These are phyloP conservation scores for Trametes villosa DNA, from an alignment of 768 basidiomycete genomes.

Conservation along the genomic window DNA sequence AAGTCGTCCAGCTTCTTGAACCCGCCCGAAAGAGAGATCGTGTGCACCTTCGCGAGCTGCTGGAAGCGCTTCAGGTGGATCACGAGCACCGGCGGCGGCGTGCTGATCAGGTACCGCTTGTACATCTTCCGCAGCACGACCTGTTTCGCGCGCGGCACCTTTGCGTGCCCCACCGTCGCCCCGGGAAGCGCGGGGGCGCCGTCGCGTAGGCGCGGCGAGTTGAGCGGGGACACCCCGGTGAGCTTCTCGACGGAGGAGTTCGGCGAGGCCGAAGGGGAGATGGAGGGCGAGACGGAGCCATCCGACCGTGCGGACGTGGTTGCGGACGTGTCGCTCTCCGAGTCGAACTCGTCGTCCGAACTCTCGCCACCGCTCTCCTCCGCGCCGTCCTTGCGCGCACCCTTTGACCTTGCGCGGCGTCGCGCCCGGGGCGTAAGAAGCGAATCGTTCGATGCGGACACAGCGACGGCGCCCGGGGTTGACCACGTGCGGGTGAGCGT, in stretches of 20 bases:
- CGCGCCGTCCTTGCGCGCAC: constrained; percentile 1
- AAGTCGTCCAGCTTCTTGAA: constrained; percentile 93
- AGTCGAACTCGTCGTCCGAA: constrained; percentile 31
- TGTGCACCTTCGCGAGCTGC: constrained; percentile 68
- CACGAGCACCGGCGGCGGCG: constrained; percentile 85
- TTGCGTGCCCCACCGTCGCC: constrained; percentile 4
- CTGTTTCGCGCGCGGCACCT: constrained; percentile 52
- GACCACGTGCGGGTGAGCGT: constrained; percentile 4
- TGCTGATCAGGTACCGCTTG: constrained; percentile 92
- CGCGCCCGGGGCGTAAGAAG: constrained; percentile 36
- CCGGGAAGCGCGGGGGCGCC: too few relatives aligned
- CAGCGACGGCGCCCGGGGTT: constrained; percentile 6
- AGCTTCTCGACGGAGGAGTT: constrained; percentile 16
- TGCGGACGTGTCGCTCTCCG: constrained; percentile 34
- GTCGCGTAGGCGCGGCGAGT: too few relatives aligned
- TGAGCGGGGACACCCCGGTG: neutral
- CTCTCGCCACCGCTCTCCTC: constrained; percentile 25
- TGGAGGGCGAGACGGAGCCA: constrained; percentile 37
- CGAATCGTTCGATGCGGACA: constrained; percentile 32
- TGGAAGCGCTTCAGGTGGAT: constrained; percentile 96
- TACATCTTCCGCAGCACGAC: constrained; percentile 83
- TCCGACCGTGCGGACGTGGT: constrained; percentile 38
- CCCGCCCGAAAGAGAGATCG: constrained; percentile 66
- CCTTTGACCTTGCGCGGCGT: constrained; percentile 20
- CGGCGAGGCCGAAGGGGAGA: constrained; percentile 31